Base-by-base conservation (phyloP, 2,329 filamentous ascomycete species). In the Exophiala dermatitidis region DNA sequence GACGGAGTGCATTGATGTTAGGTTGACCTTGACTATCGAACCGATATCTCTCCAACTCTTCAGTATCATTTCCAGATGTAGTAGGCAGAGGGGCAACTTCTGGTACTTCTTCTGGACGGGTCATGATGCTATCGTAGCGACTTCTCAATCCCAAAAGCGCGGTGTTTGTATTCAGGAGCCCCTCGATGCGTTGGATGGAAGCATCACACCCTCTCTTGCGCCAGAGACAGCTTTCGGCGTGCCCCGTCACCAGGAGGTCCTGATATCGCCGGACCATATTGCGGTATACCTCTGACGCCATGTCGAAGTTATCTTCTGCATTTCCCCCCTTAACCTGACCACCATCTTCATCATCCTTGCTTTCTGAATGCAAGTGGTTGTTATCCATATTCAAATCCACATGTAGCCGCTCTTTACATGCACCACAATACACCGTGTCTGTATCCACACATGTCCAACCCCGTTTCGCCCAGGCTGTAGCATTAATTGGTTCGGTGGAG, bases 391-490 rank as follows among this genome's bases (percentile, higher is more conserved):
- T 77, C 4, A 95, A 74, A 70, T 87, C 89, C 48, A 97, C 86
- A 3, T 93, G 80, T 38, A 96, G 76, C 63, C 94, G 87, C 63
- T 86, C 85, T 65, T 85, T 85, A 65, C 93, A 98, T 2, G 90
- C 82, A 38, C 86, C 84, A 67, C 93, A 98, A 12, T 83, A 82
- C 10, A 97, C 88, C 3, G 86, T 86, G 69, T 95, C 90, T 60
- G 83, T 83, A 62, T 85, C 85, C 43, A 86, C 82, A 64, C 91
- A 96, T 3, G 85, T 77, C 91, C 93, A 98, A 0, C 91, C 91
- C 54, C 87, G 77, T 74, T 91, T 95, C 0, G 90, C 90, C 93
- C 93, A 98, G 68, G 90, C 86, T 5, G 96, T 83, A 71, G 97
- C 93, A 66, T 83, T 89, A 62, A 97, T 84, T 33, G 77, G 77